Evolutionary conservation across 208 protist species (phyloP).

Genomic region (Leishmania amazonensis): DNA sequence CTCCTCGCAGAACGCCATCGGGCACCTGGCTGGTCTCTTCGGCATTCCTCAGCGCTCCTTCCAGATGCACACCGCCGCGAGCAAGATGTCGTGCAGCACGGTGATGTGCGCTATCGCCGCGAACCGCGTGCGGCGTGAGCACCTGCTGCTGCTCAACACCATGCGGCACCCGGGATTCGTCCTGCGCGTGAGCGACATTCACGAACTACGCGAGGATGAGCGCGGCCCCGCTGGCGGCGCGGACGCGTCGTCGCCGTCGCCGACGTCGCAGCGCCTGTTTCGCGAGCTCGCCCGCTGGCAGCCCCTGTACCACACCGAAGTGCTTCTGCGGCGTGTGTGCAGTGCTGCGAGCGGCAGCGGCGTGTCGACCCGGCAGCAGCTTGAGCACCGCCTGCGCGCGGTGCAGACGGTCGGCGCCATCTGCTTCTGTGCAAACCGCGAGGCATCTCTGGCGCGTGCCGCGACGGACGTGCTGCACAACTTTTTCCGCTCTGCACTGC

Average conservation of each 20-base stretch:
- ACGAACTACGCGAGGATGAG: slow-evolving; percentile 30
- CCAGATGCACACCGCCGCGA: slow-evolving; percentile 55
- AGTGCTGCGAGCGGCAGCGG: slow-evolving; percentile 17
- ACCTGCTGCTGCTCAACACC: slow-evolving; percentile 87
- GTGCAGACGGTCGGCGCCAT: slow-evolving; percentile 73
- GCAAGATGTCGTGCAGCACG: slow-evolving; percentile 81
- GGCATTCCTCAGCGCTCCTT: slow-evolving; percentile 65
- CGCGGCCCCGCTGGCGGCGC: slow-evolving; percentile 1
- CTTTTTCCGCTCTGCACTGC: slow-evolving; percentile 75
- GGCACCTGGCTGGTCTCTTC: slow-evolving; percentile 74
- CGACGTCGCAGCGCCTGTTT: slow-evolving; percentile 38
- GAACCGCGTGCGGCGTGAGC: slow-evolving; percentile 57
- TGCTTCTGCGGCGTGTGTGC: slow-evolving; percentile 75
- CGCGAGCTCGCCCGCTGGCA: slow-evolving; percentile 70
- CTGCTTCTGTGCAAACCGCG: slow-evolving; percentile 81
- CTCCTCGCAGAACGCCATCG: slow-evolving; percentile 77
- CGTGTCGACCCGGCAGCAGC: slow-evolving; percentile 30
- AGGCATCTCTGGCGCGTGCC: slow-evolving; percentile 68
- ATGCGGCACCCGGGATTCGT: slow-evolving; percentile 89
- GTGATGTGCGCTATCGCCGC: slow-evolving; percentile 68
- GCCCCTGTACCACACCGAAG: slow-evolving; percentile 66
- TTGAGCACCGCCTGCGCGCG: slow-evolving; percentile 68
- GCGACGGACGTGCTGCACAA: slow-evolving; percentile 86
- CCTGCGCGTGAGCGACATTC: slow-evolving; percentile 72
- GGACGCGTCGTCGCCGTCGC: not conserved